phyloP scores from a whole-genome alignment of 805 yeast genomes.

The Komagataella pastoris region DNA sequence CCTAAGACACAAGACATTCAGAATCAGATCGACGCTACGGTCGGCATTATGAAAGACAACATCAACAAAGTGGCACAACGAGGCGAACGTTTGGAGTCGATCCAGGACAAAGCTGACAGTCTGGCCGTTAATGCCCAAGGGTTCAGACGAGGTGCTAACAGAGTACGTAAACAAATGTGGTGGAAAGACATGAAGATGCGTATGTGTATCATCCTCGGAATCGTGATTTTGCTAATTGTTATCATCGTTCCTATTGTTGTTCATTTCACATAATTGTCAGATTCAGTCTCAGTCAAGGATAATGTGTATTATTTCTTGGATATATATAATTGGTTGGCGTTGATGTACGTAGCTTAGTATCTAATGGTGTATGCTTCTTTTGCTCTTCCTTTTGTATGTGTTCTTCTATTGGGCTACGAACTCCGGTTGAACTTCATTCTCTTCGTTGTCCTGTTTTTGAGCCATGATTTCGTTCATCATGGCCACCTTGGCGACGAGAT shows the following conservation, averaged over 20 bases:
- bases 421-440: neutral
- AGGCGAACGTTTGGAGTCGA: slow-evolving; percentile 85
- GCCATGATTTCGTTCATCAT: neutral
- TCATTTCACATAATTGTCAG: slow-evolving; percentile 38
- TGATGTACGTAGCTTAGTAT: neutral
- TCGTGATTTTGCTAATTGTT: slow-evolving; percentile 72
- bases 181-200: slow-evolving; percentile 97
- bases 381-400: neutral
- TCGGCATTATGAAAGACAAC: slow-evolving; percentile 95
- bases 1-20: slow-evolving; percentile 36
- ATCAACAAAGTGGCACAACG: slow-evolving; percentile 90
- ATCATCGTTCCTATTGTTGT: slow-evolving; percentile 89
- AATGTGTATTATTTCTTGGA: neutral
- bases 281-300: neutral
- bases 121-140: slow-evolving; percentile 88
- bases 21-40: slow-evolving; percentile 83
- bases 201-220: slow-evolving; percentile 69
- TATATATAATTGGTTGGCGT: neutral
- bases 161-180: slow-evolving; percentile 98
- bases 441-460: neutral
- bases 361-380: neutral
- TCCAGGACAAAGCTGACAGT: slow-evolving; percentile 88
- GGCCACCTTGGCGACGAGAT: slow-evolving; percentile 53
- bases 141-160: slow-evolving; percentile 91
- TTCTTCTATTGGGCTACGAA: neutral